phyloP scores from a whole-genome alignment of 2,329 filamentous ascomycete genomes.

The Cadophora sp. region DNA sequence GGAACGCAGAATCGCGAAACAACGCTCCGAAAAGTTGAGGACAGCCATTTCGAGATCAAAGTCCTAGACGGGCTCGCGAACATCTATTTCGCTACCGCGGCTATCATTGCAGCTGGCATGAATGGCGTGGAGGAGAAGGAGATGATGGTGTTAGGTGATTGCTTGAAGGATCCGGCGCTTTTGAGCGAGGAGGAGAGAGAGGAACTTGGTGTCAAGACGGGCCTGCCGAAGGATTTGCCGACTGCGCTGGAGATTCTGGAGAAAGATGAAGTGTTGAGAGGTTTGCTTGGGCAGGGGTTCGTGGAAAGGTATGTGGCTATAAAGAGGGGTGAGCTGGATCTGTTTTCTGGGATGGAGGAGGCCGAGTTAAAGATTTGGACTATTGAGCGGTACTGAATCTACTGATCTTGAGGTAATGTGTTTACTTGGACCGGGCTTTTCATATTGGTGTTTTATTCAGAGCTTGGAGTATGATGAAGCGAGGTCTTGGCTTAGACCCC shows the following conservation, averaged over 20 bases:
- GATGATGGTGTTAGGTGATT: constrained; percentile 59
- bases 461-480: background rate
- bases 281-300: constrained; percentile 56
- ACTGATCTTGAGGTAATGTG: constrained; percentile 49
- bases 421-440: no score
- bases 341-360: constrained; percentile 57
- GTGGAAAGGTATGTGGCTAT: constrained; percentile 63
- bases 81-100: constrained; percentile 72
- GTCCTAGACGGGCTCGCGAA: constrained; percentile 82
- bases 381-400: constrained; percentile 69
- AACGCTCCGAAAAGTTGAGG: constrained; percentile 71
- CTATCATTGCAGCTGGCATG: constrained; percentile 65
- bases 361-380: constrained; percentile 62
- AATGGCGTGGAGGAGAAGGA: constrained; percentile 57
- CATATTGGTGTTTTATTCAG: background rate
- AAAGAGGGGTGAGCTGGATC: constrained; percentile 63
- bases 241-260: constrained; percentile 61
- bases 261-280: constrained; percentile 54
- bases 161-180: constrained; percentile 58
- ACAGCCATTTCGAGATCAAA: constrained; percentile 79
- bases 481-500: background rate
- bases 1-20: constrained; percentile 82
- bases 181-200: constrained; percentile 55
- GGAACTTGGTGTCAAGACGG: constrained; percentile 59
- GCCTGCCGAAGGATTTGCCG: constrained; percentile 60